These are phyloP conservation scores for Penicillium turbatum DNA, from an alignment of 495 filamentous ascomycete species.

Conservation along the genomic window DNA sequence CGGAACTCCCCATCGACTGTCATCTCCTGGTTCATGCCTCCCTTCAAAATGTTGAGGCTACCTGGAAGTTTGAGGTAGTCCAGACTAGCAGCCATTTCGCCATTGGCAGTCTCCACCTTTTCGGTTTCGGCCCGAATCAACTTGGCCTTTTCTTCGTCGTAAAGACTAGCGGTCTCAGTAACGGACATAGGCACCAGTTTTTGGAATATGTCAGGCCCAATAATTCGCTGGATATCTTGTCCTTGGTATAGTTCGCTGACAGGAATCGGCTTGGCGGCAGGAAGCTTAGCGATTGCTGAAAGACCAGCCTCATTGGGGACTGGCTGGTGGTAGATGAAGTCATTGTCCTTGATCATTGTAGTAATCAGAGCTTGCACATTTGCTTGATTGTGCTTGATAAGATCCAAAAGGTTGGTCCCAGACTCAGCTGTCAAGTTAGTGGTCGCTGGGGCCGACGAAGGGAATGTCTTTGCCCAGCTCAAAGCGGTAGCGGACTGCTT, in stretches of 20 bases:
- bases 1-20: constrained; percentile 86
- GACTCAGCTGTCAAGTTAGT: constrained; percentile 83
- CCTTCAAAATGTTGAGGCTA: constrained; percentile 86
- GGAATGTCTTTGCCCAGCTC: constrained; percentile 74
- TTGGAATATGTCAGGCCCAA: constrained; percentile 93
- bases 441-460: constrained; percentile 68
- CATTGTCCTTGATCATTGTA: constrained; percentile 84
- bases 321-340: constrained; percentile 95
- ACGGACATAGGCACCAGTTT: constrained; percentile 96
- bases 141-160: constrained; percentile 98
- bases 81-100: constrained; percentile 91
- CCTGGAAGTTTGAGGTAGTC: constrained; percentile 90
- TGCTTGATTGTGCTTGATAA: constrained; percentile 75
- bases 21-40: constrained; percentile 85
- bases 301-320: constrained; percentile 81
- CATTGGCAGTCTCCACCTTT: constrained; percentile 81
- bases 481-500: constrained; percentile 67
- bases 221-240: constrained; percentile 94
- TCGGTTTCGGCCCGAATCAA: constrained; percentile 90
- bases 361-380: constrained; percentile 75
- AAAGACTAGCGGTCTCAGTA: constrained; percentile 92
- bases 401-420: constrained; percentile 64
- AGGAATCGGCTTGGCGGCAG: constrained; percentile 96
- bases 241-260: constrained; percentile 95
- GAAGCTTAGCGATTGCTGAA: constrained; percentile 78